Evolutionary conservation across 495 filamentous ascomycete species (phyloP).

Genomic region (Daldinia childiae): DNA sequence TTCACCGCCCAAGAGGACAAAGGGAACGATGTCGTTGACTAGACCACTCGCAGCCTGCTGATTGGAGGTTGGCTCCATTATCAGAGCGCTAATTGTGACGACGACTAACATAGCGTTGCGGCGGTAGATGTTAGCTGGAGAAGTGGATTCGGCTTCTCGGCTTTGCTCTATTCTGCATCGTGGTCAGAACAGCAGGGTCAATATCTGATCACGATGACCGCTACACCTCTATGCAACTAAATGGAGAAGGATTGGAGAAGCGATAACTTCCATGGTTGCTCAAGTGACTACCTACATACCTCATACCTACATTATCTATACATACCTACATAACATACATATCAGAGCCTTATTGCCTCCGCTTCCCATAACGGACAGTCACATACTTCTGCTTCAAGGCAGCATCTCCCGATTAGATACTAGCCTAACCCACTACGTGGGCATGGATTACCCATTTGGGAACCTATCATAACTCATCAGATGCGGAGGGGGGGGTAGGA

Average conservation of each 20-base stretch:
- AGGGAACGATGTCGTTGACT: conserved; percentile 25
- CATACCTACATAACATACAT: background rate
- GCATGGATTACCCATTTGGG: conserved; percentile 26
- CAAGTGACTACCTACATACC: conserved; percentile 5
- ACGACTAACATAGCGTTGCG: conserved; percentile 32
- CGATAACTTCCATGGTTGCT: conserved; percentile 16
- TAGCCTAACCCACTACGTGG: conserved; percentile 39
- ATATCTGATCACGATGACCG: conserved; percentile 2
- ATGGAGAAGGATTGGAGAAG: conserved; percentile 9
- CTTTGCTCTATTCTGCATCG: conserved; percentile 13
- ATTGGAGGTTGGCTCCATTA: conserved; percentile 30
- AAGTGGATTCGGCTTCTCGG: conserved; percentile 28
- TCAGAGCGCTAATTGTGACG: conserved; percentile 39
- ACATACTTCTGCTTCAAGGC: conserved; percentile 30
- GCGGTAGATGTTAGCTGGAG: conserved; percentile 27
- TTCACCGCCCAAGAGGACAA: conserved; percentile 28
- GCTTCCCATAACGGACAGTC: background rate
- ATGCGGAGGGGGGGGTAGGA: conserved; percentile 23
- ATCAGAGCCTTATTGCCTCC: background rate
- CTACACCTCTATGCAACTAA: conserved; percentile 20
- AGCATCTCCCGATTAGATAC: conserved; percentile 26
- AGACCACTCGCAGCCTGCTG: conserved; percentile 14
- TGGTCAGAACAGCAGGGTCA: conserved; percentile 2
- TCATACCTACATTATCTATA: background rate
- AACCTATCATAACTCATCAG: conserved; percentile 28